phyloP scores from a whole-genome alignment of 495 filamentous ascomycete genomes.

The Lophium mytilinum region DNA sequence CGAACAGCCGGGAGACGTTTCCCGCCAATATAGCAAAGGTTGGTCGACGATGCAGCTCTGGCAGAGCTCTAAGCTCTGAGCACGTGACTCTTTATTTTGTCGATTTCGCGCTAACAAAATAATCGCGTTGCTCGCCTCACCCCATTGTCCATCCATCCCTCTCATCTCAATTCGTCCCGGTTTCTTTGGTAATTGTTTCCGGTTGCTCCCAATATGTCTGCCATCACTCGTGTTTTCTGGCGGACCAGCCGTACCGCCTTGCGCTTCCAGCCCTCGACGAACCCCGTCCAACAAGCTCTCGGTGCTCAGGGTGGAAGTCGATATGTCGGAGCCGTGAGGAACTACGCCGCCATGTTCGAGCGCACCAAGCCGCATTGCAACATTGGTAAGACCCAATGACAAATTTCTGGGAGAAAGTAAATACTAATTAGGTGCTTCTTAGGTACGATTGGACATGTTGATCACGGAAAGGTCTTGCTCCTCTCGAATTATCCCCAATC shows the following conservation, averaged over 20 bases:
- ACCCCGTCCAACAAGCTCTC: slow-evolving; percentile 50
- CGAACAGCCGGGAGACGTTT: background rate
- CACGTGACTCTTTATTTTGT: background rate
- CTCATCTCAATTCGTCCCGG: slow-evolving; percentile 11
- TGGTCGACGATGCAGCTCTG: background rate
- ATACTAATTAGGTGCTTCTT: background rate
- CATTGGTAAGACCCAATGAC: slow-evolving; percentile 57
- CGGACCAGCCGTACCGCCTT: slow-evolving; percentile 34
- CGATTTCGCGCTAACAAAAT: slow-evolving; percentile 3
- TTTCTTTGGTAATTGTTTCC: slow-evolving; percentile 13
- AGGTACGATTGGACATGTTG: slow-evolving; percentile 98
- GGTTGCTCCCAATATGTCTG: slow-evolving; percentile 48
- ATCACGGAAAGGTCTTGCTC: slow-evolving; percentile 85
- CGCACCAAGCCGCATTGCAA: slow-evolving; percentile 96
- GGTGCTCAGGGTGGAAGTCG: slow-evolving; percentile 44
- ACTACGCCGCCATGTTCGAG: slow-evolving; percentile 66
- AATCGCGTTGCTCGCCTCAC: background rate
- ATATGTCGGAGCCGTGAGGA: slow-evolving; percentile 59
- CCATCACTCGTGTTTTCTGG: slow-evolving; percentile 37
- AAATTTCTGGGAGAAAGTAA: background rate
- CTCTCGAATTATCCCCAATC: background rate
- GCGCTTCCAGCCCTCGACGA: slow-evolving; percentile 23
- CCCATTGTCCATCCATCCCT: background rate
- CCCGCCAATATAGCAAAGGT: background rate
- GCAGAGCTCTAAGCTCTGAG: background rate